Evolutionary conservation across 2,329 filamentous ascomycete species (phyloP).

Genomic region (Alternaria metachromatica): DNA sequence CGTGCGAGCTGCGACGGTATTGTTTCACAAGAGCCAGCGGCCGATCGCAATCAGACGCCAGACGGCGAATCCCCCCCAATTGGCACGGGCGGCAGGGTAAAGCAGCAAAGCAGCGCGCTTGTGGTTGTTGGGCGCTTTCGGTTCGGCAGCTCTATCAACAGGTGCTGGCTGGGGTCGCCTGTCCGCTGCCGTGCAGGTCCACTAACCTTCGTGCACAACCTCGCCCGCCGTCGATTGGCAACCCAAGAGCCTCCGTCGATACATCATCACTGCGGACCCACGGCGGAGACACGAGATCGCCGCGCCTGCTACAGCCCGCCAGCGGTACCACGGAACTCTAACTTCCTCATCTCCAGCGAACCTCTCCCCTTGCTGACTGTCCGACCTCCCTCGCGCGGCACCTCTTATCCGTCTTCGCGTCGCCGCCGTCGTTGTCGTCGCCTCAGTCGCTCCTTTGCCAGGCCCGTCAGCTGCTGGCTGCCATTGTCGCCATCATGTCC

Average conservation of each 20-base stretch:
- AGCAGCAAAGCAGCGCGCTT: background rate
- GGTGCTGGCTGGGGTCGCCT: slow-evolving; percentile 17
- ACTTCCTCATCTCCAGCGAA: slow-evolving; percentile 23
- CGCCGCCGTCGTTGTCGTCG: background rate
- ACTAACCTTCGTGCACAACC: slow-evolving; percentile 27
- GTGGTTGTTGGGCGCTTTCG: slow-evolving; percentile 12
- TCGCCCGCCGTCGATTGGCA: slow-evolving; percentile 5
- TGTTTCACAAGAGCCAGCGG: background rate
- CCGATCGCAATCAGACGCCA: background rate
- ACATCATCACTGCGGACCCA: slow-evolving; percentile 29
- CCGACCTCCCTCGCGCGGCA: slow-evolving; percentile 5
- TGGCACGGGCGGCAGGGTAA: background rate
- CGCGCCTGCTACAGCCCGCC: slow-evolving; percentile 12
- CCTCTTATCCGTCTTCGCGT: slow-evolving; percentile 3
- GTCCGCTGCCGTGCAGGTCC: slow-evolving; percentile 19
- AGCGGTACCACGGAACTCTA: slow-evolving; percentile 21
- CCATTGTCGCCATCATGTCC: slow-evolving; percentile 34
- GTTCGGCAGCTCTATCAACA: slow-evolving; percentile 8
- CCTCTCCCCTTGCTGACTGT: slow-evolving; percentile 3
- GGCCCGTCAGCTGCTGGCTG: slow-evolving; percentile 11
- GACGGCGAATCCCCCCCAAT: background rate
- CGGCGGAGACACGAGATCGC: slow-evolving; percentile 20
- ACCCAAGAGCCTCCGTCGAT: slow-evolving; percentile 8
- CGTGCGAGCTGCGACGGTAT: background rate
- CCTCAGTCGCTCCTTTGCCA: slow-evolving; percentile 14